Evolutionary conservation across 1,139 yeast species (phyloP).

Genomic region (Candida dubliniensis): DNA sequence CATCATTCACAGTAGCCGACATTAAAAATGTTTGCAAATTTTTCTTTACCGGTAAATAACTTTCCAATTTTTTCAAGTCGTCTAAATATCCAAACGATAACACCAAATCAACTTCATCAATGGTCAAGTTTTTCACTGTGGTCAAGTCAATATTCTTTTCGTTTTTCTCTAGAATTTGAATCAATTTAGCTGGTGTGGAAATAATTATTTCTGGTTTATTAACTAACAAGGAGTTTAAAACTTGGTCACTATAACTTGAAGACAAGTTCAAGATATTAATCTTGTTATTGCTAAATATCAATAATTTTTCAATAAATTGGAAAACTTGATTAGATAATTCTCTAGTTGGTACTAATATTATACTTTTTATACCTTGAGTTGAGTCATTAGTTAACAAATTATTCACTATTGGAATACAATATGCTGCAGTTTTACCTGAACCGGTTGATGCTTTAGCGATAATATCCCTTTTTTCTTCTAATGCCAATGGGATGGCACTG

Average conservation of each 20-base stretch:
- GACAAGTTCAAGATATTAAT: constrained; percentile 74
- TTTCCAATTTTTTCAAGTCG: constrained; percentile 68
- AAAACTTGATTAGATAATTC: constrained; percentile 85
- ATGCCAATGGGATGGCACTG: constrained; percentile 86
- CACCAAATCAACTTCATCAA: constrained; percentile 95
- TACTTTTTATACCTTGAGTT: constrained; percentile 40
- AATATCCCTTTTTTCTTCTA: constrained; percentile 82
- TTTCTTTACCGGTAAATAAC: constrained; percentile 66
- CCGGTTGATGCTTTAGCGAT: constrained; percentile 90
- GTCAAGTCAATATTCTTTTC: constrained; percentile 49
- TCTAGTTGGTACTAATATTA: constrained; percentile 80
- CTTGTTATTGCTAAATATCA: constrained; percentile 68
- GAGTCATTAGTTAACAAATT: constrained; percentile 45
- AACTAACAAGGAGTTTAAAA: constrained; percentile 65
- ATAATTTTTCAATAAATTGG: constrained; percentile 65
- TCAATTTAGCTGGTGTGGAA: constrained; percentile 83
- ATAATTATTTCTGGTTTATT: constrained; percentile 80
- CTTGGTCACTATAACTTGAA: constrained; percentile 69
- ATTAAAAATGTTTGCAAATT: constrained; percentile 86
- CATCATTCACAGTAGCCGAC: constrained; percentile 96
- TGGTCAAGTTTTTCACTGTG: constrained; percentile 67
- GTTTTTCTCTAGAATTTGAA: constrained; percentile 54
- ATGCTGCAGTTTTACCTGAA: constrained; percentile 88
- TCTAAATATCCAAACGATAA: constrained; percentile 89
- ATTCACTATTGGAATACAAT: constrained; percentile 75